Base-by-base conservation (phyloP, 164 flowering plant genomes). In the Stephania cephalantha region DNA sequence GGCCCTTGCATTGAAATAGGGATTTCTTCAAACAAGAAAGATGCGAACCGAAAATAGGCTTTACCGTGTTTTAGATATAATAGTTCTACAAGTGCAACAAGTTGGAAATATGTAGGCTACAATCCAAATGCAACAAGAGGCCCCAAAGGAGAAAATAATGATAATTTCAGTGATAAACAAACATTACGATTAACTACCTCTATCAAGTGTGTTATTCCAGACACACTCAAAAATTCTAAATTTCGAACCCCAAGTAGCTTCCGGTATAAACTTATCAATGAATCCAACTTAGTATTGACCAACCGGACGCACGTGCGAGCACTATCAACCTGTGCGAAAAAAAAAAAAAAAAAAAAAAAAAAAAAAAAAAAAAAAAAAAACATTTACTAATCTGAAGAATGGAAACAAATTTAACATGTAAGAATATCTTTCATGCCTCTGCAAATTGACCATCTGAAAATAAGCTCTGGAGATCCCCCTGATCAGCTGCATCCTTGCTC, bases 141-240 rank as follows among this genome's bases (percentile, higher is more conserved):
- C 10, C 25, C 31, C 30, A 67, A 65, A 4, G 71, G 45, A 15
- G 18, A 67, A 67, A 46, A 29, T 17, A 30, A 6, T 8, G 12
- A 13, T 17, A 63, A 70, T 8, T 35, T 29, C 10, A 46, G 10
- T 15, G 13, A 13, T 22, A 15, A 15, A 63, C 35, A 9, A 5
- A 15, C 58, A 63, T 68, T 31, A 72, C 50, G 13, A 44, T 22
- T 5, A 53, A 76, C 72, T 82, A 95, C 99, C 99, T 95, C 99
- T 71, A 95, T 88, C 84, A 95, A 82, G 84, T 95, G 96, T 69
- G 97, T 91, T 22, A 83, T 79, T 44, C 97, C 99, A 78, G 98
- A 86, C 22, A 95, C 96, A 83, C 83, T 88, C 70, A 82, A 76
- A 81, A 87, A 95, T 70, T 92, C 95, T 84, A 95, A 83, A 77